Conservation (phyloP, 2,329 filamentous ascomycete genomes). For the Nemania sp. region DNA sequence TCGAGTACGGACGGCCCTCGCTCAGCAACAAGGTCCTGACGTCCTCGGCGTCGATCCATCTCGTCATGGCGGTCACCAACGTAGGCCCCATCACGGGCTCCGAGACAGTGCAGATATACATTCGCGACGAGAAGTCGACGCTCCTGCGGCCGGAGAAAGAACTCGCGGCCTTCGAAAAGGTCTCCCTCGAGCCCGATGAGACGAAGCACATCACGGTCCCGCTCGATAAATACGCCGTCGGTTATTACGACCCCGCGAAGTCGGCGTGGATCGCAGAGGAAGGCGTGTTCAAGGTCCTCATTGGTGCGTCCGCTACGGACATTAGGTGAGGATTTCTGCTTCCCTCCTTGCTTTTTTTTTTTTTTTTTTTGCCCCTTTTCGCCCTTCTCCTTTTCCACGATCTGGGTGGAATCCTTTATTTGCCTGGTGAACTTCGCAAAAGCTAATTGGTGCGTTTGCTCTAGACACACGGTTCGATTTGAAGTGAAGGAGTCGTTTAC, state of each 20-base stretch:
- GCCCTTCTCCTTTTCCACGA: too few relatives aligned
- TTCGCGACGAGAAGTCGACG: constrained; percentile 64
- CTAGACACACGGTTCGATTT: constrained; percentile 55
- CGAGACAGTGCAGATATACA: constrained; percentile 71
- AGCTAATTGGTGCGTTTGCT: constrained; percentile 24
- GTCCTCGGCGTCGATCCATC: constrained; percentile 47
- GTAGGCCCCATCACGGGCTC: constrained; percentile 59
- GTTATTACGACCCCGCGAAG: constrained; percentile 66
- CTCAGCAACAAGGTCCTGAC: constrained; percentile 50
- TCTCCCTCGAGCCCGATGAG: constrained; percentile 61
- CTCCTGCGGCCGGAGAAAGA: constrained; percentile 73
- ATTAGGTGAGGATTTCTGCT: constrained; percentile 56
- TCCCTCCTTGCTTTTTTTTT: neutral
- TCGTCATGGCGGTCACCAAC: constrained; percentile 57
- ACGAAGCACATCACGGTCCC: constrained; percentile 53
- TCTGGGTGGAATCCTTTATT: too few relatives aligned
- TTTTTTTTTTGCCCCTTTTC: too few relatives aligned
- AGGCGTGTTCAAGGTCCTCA: constrained; percentile 62
- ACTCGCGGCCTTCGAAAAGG: constrained; percentile 70
- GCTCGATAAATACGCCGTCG: constrained; percentile 56
- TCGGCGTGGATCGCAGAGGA: constrained; percentile 69
- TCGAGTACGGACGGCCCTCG: constrained; percentile 64
- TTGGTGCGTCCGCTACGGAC: constrained; percentile 66
- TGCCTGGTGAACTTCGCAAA: neutral
- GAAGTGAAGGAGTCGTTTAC: constrained; percentile 67